Evolutionary conservation across 805 yeast genomes (phyloP).

Genomic region (Wickerhamiella azymoides): DNA sequence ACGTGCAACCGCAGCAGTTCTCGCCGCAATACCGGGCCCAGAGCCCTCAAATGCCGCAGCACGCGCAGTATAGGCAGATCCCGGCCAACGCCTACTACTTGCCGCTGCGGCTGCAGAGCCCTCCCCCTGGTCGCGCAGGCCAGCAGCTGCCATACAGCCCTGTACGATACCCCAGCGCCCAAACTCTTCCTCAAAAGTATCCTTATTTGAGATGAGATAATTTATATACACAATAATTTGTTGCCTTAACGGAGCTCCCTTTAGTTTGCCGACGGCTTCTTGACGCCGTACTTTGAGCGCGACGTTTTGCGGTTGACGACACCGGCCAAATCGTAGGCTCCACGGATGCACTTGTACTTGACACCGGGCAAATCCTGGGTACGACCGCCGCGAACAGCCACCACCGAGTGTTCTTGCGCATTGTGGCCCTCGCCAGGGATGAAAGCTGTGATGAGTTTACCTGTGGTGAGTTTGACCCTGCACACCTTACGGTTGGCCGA

Average conservation of each 20-base stretch:
- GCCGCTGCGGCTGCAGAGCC: not conserved
- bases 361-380: constrained; percentile 98
- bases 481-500: constrained; percentile 96
- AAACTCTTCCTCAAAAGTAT: not conserved
- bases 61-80: not conserved
- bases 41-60: not conserved
- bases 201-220: not conserved
- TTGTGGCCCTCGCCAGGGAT: constrained; percentile 99
- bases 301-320: constrained; percentile 86
- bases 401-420: constrained; percentile 93
- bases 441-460: constrained; percentile 77
- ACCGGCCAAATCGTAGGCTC: constrained; percentile 83
- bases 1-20: not conserved
- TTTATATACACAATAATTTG: too few species aligned
- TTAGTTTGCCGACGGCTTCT: constrained; percentile 29
- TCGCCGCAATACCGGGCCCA: not conserved
- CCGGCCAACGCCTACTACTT: not conserved
- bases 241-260: too few species aligned
- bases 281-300: constrained; percentile 88
- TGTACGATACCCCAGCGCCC: not conserved
- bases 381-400: constrained; percentile 94
- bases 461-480: constrained; percentile 84
- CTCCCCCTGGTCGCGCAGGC: not conserved
- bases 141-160: not conserved
- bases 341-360: constrained; percentile 85